These are phyloP conservation scores for Zymoseptoria tritici DNA, from an alignment of 2,329 filamentous ascomycete species.

Conservation along the genomic window DNA sequence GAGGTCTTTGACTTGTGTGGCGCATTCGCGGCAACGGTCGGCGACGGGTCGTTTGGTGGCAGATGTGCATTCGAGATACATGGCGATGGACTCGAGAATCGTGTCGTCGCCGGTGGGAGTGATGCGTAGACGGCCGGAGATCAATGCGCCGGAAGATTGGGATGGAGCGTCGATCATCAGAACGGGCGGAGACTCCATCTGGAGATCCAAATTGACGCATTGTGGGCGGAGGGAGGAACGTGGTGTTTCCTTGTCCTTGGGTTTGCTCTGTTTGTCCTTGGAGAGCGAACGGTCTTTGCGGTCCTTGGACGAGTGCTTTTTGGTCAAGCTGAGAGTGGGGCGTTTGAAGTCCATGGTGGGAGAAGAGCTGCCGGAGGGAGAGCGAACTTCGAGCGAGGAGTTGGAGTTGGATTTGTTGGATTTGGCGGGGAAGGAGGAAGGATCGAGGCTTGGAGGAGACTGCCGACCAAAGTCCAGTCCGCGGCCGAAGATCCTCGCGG, in stretches of 20 bases:
- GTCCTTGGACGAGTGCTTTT: constrained; percentile 14
- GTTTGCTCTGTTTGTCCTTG: constrained; percentile 19
- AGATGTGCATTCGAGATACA: constrained; percentile 62
- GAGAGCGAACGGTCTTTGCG: constrained; percentile 8
- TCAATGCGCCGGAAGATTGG: constrained; percentile 72
- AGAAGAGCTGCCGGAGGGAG: constrained; percentile 11
- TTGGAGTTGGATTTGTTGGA: constrained; percentile 10
- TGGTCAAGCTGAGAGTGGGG: constrained; percentile 15
- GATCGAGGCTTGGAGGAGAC: constrained; percentile 8
- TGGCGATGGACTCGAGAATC: constrained; percentile 61
- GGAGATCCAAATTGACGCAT: constrained; percentile 49
- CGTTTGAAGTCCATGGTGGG: constrained; percentile 32
- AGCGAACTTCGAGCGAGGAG: constrained; percentile 9
- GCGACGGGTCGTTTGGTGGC: constrained; percentile 76
- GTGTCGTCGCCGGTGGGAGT: constrained; percentile 60
- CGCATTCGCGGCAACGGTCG: constrained; percentile 70
- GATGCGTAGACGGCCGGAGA: constrained; percentile 75
- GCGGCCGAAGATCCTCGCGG: constrained; percentile 26
- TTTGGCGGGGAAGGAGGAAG: constrained; percentile 10
- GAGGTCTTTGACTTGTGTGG: constrained; percentile 62
- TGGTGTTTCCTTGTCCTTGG: constrained; percentile 9
- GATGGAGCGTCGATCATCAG: constrained; percentile 72
- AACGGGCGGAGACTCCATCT: constrained; percentile 78
- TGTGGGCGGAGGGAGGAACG: constrained; percentile 21
- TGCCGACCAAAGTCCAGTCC: constrained; percentile 21